Evolutionary conservation across 352 stramenopile species (phyloP).

Genomic region (Phytopythium helicoides): DNA sequence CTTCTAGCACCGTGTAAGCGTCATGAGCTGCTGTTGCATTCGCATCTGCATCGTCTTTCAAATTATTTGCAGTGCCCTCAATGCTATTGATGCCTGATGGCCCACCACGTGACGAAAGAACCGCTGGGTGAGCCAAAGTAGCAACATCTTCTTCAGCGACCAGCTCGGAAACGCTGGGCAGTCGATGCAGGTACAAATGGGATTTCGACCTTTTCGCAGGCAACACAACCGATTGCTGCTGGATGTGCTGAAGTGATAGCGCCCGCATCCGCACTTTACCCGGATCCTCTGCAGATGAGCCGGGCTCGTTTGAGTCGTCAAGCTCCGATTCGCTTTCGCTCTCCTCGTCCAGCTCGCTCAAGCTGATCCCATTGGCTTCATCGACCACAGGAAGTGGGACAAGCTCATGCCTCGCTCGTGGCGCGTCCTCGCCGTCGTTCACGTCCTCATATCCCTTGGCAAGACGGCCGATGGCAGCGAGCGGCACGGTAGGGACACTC

Average conservation of each 20-base stretch:
- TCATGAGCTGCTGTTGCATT: too few species aligned
- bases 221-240: conserved; percentile 8
- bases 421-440: conserved; percentile 2
- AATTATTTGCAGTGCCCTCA: too few species aligned
- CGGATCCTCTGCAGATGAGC: background rate
- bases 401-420: conserved; percentile 7
- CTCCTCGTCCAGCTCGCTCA: conserved; percentile 1
- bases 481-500: conserved; percentile 20
- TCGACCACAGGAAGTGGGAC: conserved; percentile 12
- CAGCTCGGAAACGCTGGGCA: conserved; percentile 37
- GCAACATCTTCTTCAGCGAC: conserved; percentile 2
- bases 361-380: background rate
- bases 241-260: conserved; percentile 18
- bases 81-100: background rate
- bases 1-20: too few species aligned
- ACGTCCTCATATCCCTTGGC: conserved; percentile 10
- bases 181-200: conserved; percentile 18
- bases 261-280: conserved; percentile 9
- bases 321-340: conserved; percentile 16
- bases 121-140: background rate
- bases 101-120: background rate
- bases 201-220: conserved; percentile 22
- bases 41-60: too few species aligned
- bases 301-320: conserved; percentile 7
- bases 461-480: conserved; percentile 5